Conservation (phyloP, 257 asterid species). For the Eucommia ulmoides region DNA sequence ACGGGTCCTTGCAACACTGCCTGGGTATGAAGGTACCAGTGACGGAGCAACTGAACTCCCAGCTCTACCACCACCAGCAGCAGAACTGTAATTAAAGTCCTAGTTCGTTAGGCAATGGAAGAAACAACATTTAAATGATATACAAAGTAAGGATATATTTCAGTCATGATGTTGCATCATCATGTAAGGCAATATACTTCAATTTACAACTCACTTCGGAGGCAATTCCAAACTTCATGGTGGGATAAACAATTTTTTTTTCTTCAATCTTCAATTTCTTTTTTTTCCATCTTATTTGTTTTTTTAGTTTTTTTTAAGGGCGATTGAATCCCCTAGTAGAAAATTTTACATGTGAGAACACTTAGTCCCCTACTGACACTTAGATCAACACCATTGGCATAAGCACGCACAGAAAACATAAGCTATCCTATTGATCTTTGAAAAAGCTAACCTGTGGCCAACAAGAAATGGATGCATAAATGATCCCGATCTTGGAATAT, state of each 20-base stretch:
- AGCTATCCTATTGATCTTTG: not conserved
- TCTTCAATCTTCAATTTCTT: not conserved
- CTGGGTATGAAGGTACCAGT: constrained; percentile 51
- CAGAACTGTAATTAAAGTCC: constrained; percentile 24
- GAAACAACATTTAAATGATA: not conserved
- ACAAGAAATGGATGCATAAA: constrained; percentile 55
- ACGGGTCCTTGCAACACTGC: constrained; percentile 43
- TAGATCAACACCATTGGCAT: not conserved
- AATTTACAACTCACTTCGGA: not conserved
- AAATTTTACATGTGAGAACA: not conserved
- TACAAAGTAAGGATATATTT: not conserved
- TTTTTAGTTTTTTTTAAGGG: not conserved
- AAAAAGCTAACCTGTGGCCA: constrained; percentile 43
- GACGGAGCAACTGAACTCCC: constrained; percentile 58
- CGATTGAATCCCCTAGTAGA: not conserved
- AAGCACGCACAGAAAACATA: not conserved
- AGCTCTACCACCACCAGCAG: constrained; percentile 32
- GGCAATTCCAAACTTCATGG: not conserved
- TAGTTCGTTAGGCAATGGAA: not conserved
- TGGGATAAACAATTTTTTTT: not conserved
- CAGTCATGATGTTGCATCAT: not conserved
- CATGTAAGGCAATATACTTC: not conserved
- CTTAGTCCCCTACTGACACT: not conserved
- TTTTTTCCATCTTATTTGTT: not conserved
- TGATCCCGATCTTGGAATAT: constrained; percentile 58